Conservation (phyloP, 148 eudicot genomes). For the Talinum fruticosum region DNA sequence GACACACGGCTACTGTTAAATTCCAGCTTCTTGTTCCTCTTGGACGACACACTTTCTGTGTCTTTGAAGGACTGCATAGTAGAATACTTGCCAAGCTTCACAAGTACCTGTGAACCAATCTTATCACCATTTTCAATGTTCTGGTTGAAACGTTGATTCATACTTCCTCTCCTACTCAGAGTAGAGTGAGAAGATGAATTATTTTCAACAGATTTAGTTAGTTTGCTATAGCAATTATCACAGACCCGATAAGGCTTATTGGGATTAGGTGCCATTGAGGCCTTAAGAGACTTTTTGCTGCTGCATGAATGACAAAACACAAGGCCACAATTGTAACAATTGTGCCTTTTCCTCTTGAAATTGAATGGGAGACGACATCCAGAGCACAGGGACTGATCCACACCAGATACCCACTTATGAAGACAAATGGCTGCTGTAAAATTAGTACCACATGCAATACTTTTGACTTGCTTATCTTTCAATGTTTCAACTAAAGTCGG, state of each 20-base stretch:
- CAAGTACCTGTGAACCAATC: conserved; percentile 23
- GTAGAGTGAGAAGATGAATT: conserved; percentile 35
- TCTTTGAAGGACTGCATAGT: conserved; percentile 45
- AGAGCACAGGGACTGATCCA: conserved; percentile 58
- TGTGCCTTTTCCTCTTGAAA: conserved; percentile 66
- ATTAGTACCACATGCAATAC: conserved; percentile 62
- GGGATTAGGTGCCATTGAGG: conserved; percentile 66
- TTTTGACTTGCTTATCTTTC: conserved; percentile 59
- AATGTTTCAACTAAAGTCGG: conserved; percentile 68
- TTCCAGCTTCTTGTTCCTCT: conserved; percentile 42
- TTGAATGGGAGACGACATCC: conserved; percentile 63
- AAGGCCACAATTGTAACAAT: conserved; percentile 75
- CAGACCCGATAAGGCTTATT: conserved; percentile 73
- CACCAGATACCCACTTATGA: conserved; percentile 48
- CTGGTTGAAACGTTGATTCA: conserved; percentile 33
- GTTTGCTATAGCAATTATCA: conserved; percentile 59
- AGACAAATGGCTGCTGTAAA: conserved; percentile 70
- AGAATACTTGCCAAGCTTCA: conserved; percentile 38
- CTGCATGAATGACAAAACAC: conserved; percentile 67
- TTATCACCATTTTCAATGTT: conserved; percentile 32
- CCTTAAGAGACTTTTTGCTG: conserved; percentile 55
- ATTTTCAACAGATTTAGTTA: conserved; percentile 38
- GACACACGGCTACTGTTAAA: conserved; percentile 42
- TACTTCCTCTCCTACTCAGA: conserved; percentile 41
- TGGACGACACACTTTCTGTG: conserved; percentile 35